Base-by-base conservation (phyloP, 2,329 filamentous ascomycete genomes). In the Teratosphaeria nubilosa region DNA sequence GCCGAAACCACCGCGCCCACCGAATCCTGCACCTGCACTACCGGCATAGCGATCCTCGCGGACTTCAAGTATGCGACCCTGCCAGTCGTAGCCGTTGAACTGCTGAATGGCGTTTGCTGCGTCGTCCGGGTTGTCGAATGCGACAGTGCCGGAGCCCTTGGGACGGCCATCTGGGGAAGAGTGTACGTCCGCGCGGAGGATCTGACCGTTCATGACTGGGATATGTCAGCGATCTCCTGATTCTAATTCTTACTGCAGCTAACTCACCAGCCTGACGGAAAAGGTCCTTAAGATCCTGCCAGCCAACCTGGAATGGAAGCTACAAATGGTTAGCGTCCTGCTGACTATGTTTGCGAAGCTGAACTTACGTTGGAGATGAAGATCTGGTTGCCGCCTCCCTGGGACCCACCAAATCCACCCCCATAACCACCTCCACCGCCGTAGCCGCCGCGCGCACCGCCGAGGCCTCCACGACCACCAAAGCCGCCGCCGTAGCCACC, bases 81-180 rank as follows among this genome's bases (percentile, higher is more conserved):
- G 92, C 94, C 94, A 99, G 64, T 99, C 94, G 72, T 96, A 97
- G 59, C 94, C 94, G 72, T 97, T 96, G 80, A 97, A 99, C 66
- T 96, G 91, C 70, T 91, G 86, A 64, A 99, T 99, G 24, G 94
- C 94, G 70, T 91, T 96, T 65, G 91, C 90, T 50, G 94, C 92
- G 75, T 99, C 94, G 59, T 97, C 91, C 1, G 91, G 85, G 59
- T 86, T 92, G 73, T 99, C 94, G 72, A 96, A 99, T 50, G 94
- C 91, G 61, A 99, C 94, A 59, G 97, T 95, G 65, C 94, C 94
- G 55, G 94, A 96, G 57, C 94, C 94, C 78, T 97, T 99, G 54
- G 94, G 91, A 63, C 91, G 86, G 63, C 94, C 92, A 69, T 96
- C 92, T 13, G 89, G 90, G 57, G 91, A 90, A 61, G 90, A 80